Base-by-base conservation (phyloP, 1,139 yeast species). In the Taiozyma sp. region DNA sequence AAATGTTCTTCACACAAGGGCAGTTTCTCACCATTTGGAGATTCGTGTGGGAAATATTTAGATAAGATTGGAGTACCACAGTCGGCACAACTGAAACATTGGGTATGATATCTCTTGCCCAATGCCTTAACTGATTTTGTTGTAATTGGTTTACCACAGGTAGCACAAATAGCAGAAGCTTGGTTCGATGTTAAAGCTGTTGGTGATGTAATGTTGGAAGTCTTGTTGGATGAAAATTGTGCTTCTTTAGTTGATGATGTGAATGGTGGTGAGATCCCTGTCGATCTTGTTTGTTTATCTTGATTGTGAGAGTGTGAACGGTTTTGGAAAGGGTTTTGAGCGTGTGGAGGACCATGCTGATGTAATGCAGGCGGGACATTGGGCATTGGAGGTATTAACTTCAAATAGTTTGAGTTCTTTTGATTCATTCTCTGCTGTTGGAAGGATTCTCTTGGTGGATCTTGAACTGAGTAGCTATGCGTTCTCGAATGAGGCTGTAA, bases 1-100 rank as follows among this genome's bases (percentile, higher is more conserved):
- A 91, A 93, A 69, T 95, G 96, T 59, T 82, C 87, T 68, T 95
- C 99, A 69, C 99, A 95, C 32, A 95, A 74, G 0, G 97, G 89
- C 4, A 88, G 83, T 55, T 83, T 70, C 16, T 68, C 67, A 2
- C 70, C 68, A 46, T 70, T 72, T 19, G 68, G 67, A 2, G 71
- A 59, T 51, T 77, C 81, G 54, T 66, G 77, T 0, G 79, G 77
- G 52, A 74, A 75, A 54, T 72, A 75, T 53, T 71, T 74, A 9
- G 75, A 70, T 22, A 72, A 83, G 60, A 97, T 88, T 53, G 81
- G 85, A 28, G 75, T 74, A 3, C 84, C 84, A 70, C 98, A 91
- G 62, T 87, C 95, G 56, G 80, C 73, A 67, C 99, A 91, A 8
- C 81, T 77, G 66, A 91, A 90, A 68, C 99, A 91, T 43, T 86